Base-by-base conservation (phyloP, 192 early-diverging fungal genomes). In the Coemansia sp. region DNA sequence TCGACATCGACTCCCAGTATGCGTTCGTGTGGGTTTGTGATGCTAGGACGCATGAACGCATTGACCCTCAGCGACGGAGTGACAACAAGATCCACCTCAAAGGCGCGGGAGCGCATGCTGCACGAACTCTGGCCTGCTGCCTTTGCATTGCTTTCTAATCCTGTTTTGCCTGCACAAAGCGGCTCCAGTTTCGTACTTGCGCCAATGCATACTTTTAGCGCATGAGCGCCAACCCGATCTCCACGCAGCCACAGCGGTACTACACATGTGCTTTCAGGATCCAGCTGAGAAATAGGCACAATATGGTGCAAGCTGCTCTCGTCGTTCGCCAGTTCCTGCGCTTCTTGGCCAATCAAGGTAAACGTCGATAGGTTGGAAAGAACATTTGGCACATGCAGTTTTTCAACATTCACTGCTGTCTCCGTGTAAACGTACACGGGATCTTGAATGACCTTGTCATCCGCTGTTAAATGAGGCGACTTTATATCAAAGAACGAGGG, bases 211-310 rank as follows among this genome's bases (percentile, higher is more conserved):
- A 84, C 4, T 12, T 56, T 74, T 0, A 84, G 71, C 29, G 77
- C 84, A 58, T 95, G 92, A 39, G 91, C 90, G 53, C 96, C 96
- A 48, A 95, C 93, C 37, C 89, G 88, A 65, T 95, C 94, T 5
- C 92, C 94, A 12, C 95, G 91, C 10, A 97, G 76, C 94, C 94
- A 99, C 43, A 95, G 63, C 0, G 94, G 94, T 10, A 99, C 82
- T 0, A 81, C 59, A 10, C 90, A 87, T 0, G 90, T 89, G 39
- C 84, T 80, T 3, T 90, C 92, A 1, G 94, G 84, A 1, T 64
- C 86, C 18, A 96, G 79, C 12, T 83, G 59, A 1, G 39, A 55
- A 2, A 71, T 64, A 0, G 71, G 72, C 28, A 70, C 46, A 20
- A 72, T 57, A n/a, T 45, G 56, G 25, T 39, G 59, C 25, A 29